Evolutionary conservation across 2,329 filamentous ascomycete genomes (phyloP).

Genomic region (Arthroderma sp.): DNA sequence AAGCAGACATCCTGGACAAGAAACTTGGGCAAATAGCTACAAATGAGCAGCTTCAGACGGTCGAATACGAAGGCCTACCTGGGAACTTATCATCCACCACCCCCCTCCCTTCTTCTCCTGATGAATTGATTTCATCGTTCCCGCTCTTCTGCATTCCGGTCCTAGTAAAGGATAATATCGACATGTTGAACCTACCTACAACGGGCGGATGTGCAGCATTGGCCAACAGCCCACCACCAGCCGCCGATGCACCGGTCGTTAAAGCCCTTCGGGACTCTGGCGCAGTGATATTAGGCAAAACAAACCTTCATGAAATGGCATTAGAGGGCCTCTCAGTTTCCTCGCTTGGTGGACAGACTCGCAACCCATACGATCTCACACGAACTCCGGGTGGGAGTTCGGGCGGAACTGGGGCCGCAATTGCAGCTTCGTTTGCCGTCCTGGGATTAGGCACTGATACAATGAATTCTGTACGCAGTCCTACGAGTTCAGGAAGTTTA

Average conservation of each 20-base stretch:
- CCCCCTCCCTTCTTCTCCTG: not conserved
- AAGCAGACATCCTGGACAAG: conserved; percentile 39
- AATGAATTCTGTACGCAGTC: conserved; percentile 49
- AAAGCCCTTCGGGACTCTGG: conserved; percentile 38
- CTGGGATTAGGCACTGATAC: conserved; percentile 48
- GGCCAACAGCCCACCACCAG: conserved; percentile 26
- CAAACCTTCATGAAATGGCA: conserved; percentile 51
- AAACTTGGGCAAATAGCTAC: not conserved
- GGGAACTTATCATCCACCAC: not conserved
- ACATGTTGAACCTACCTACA: conserved; percentile 43
- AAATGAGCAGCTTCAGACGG: not conserved
- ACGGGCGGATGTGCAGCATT: conserved; percentile 44
- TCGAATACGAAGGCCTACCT: conserved; percentile 13
- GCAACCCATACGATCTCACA: conserved; percentile 52
- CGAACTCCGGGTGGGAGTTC: conserved; percentile 55
- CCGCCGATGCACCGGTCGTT: conserved; percentile 38
- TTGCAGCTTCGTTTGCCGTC: conserved; percentile 46
- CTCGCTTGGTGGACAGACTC: conserved; percentile 49
- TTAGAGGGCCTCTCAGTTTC: conserved; percentile 51
- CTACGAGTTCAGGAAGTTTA: conserved; percentile 47
- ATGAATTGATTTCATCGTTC: conserved; percentile 21
- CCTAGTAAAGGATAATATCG: conserved; percentile 52
- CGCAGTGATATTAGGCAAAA: conserved; percentile 47
- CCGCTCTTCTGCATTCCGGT: conserved; percentile 49
- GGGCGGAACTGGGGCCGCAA: conserved; percentile 48